Conservation (phyloP, 352 stramenopile genomes). For the Pythium apleroticum region DNA sequence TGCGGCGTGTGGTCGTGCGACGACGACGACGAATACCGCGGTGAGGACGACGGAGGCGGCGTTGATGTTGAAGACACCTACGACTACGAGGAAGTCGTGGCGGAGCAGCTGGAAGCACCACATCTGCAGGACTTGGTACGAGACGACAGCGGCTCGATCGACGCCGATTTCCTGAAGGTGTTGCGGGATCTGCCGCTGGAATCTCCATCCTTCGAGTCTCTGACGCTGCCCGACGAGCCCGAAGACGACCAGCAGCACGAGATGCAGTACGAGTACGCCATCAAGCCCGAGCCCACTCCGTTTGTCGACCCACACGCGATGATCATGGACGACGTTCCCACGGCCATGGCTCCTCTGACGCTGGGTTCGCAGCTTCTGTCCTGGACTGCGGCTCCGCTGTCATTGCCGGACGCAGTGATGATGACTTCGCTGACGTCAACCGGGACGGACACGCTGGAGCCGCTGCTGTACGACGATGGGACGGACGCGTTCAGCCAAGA, state of each 20-base stretch:
- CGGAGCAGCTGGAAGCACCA: background rate
- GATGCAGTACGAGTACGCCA: background rate
- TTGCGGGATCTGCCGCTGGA: constrained; percentile 7
- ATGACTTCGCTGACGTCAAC: background rate
- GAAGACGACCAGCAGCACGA: background rate
- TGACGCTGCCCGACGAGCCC: background rate
- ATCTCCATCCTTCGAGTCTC: background rate
- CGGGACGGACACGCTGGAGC: background rate
- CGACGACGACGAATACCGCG: background rate
- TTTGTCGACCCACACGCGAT: background rate
- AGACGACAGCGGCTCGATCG: constrained; percentile 8
- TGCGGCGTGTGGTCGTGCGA: background rate
- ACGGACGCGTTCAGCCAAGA: background rate
- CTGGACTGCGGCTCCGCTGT: background rate
- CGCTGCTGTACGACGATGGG: background rate
- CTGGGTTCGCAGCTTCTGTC: background rate
- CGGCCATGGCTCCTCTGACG: background rate
- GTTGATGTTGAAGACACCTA: background rate
- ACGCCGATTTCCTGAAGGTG: background rate
- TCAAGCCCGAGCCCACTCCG: background rate
- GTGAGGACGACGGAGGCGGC: background rate
- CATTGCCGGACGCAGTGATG: background rate
- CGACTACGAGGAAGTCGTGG: background rate
- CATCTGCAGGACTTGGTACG: too few species aligned
- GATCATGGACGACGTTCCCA: background rate